Conservation (phyloP, 257 asterid genomes). For the Nicotiana noctiflora region DNA sequence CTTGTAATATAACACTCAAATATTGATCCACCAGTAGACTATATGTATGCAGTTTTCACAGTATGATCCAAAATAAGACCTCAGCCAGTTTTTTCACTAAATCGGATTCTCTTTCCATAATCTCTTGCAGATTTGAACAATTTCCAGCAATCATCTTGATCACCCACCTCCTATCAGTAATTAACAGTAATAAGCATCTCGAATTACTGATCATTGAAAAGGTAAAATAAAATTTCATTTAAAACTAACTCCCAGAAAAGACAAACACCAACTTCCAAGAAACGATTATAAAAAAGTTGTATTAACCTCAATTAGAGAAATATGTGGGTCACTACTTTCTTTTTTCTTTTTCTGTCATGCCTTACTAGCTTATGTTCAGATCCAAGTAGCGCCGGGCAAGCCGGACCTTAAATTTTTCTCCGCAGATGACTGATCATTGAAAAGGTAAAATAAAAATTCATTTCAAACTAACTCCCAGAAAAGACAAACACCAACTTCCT, state of each 20-base stretch:
- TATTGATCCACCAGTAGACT: neutral
- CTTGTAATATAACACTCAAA: neutral
- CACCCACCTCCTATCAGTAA: constrained; percentile 83
- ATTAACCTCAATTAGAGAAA: neutral
- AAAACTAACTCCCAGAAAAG: neutral
- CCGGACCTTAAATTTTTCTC: too few species aligned
- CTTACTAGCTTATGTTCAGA: neutral
- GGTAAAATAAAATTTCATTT: neutral
- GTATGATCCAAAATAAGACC: constrained; percentile 37
- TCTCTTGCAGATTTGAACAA: constrained; percentile 51
- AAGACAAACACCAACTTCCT: neutral
- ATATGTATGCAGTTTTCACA: neutral
- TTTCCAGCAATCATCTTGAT: constrained; percentile 78
- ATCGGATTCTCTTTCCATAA: constrained; percentile 67
- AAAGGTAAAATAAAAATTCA: neutral
- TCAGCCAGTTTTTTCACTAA: constrained; percentile 70
- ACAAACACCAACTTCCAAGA: neutral
- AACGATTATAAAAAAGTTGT: neutral
- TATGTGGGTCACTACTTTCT: neutral
- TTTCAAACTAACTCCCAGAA: neutral
- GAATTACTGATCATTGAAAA: constrained; percentile 5
- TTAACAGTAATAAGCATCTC: constrained; percentile 19
- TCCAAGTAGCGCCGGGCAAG: neutral
- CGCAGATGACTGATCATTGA: constrained; percentile 6
- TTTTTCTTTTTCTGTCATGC: neutral